phyloP scores from a whole-genome alignment of 345 rosid species.

The Citrus hindsii region DNA sequence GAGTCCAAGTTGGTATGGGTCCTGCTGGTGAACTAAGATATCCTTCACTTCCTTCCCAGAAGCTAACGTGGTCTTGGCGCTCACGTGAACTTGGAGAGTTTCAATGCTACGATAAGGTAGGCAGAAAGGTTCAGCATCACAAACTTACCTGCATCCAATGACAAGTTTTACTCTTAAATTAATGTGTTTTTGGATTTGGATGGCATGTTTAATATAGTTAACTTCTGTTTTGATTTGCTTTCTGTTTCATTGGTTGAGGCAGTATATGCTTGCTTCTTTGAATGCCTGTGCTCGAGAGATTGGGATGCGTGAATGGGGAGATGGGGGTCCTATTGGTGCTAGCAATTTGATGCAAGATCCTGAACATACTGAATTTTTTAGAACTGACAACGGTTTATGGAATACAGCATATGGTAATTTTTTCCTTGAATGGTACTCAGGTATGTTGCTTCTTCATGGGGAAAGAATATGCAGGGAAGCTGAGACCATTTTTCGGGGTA shows the following conservation, averaged over 20 bases:
- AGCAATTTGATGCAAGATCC: constrained; percentile 33
- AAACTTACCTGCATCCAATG: background rate
- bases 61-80: constrained; percentile 35
- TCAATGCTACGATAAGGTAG: constrained; percentile 59
- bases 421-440: constrained; percentile 54
- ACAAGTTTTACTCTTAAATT: background rate
- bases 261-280: constrained; percentile 53
- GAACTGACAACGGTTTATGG: constrained; percentile 42
- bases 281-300: constrained; percentile 34
- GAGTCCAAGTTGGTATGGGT: constrained; percentile 59
- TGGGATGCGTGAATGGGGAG: constrained; percentile 46
- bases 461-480: constrained; percentile 47
- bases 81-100: constrained; percentile 47
- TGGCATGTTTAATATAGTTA: background rate
- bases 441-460: constrained; percentile 47
- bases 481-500: constrained; percentile 33
- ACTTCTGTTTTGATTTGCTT: background rate
- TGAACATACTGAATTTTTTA: constrained; percentile 42
- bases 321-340: constrained; percentile 38
- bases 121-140: background rate
- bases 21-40: constrained; percentile 59
- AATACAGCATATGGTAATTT: constrained; percentile 34
- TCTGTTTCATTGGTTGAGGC: constrained; percentile 6
- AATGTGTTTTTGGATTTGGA: background rate
- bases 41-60: constrained; percentile 43